Conservation (phyloP, 148 eudicot species). For the Talinum fruticosum region DNA sequence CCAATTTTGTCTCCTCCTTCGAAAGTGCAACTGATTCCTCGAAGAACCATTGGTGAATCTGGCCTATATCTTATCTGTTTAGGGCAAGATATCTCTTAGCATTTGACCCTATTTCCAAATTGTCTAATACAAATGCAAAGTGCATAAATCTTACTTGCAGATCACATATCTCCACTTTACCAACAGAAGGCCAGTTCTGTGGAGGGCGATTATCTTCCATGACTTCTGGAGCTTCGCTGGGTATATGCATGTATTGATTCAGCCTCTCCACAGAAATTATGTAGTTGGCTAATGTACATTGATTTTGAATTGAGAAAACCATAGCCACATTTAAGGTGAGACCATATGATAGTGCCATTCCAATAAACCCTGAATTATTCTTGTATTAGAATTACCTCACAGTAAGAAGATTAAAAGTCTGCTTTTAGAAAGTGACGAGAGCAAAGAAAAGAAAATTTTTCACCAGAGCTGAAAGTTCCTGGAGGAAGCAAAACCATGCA, state of each 20-base stretch:
- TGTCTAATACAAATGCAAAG: neutral
- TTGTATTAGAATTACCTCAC: neutral
- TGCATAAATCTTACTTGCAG: slow-evolving; percentile 49
- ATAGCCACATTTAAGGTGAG: slow-evolving; percentile 72
- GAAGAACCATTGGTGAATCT: slow-evolving; percentile 75
- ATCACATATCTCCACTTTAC: slow-evolving; percentile 79
- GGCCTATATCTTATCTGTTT: slow-evolving; percentile 74
- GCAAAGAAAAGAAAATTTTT: slow-evolving; percentile 10
- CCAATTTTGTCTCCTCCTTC: slow-evolving; percentile 88
- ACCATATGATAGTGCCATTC: slow-evolving; percentile 95
- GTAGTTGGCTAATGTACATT: slow-evolving; percentile 73
- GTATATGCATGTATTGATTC: slow-evolving; percentile 75
- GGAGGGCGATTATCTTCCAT: slow-evolving; percentile 67
- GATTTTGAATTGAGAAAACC: slow-evolving; percentile 75
- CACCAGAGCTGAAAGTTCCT: slow-evolving; percentile 87
- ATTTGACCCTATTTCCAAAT: neutral
- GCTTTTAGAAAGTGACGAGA: too few species aligned
- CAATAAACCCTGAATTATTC: slow-evolving; percentile 72
- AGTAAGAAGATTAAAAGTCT: neutral
- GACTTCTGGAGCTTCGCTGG: slow-evolving; percentile 85
- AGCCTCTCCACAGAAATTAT: slow-evolving; percentile 91
- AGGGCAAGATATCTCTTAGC: slow-evolving; percentile 2
- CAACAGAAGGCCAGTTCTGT: slow-evolving; percentile 65
- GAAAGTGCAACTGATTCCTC: slow-evolving; percentile 77
- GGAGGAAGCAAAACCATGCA: slow-evolving; percentile 92